Base-by-base conservation (phyloP, 768 basidiomycete genomes). In the Tricholoma matsutake region DNA sequence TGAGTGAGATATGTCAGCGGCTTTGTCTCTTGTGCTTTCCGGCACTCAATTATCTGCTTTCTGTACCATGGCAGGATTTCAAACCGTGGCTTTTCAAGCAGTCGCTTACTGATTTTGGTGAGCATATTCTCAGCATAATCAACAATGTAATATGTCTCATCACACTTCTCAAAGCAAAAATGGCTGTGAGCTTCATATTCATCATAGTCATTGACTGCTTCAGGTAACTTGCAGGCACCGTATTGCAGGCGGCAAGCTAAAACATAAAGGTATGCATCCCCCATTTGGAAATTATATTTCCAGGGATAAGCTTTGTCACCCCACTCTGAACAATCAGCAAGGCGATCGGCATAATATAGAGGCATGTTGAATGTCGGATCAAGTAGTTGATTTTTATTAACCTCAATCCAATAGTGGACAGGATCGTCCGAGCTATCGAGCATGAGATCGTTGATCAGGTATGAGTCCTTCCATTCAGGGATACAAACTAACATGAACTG, bases 351-450 rank as follows among this genome's bases (percentile, higher is more conserved):
- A 43, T 55, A 55, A 53, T 52, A 60, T 8, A 55, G 41, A 29
- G 59, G 53, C 31, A 55, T 43, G 20, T 60, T 60, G 45, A 60
- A 60, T 20, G 18, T n/a, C 3, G 41, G 59, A 32, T 60, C 43
- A 47, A 35, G 16, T 5, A 60, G 31, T 5, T 29, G 14, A 6
- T 53, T 31, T 43, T 22, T n/a, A 11, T 39, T 39, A 9, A 56
- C 14, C 20, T 29, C 32, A 34, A 56, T 56, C 13, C 43, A 20
- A 45, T 45, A 45, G 7, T 7, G 7, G 14, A 14, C 43, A 37
- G 34, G 31, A 5, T 56, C 52, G 2, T 39, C 35, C 4, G 14
- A 37, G 18, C n/a, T 25, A 8, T 25, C 8, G 11, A n/a, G n/a
- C 29, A 10, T 25, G 4, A 39, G 39, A 32, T 56, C 54, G n/a